Percentiles rank a stretch among this genome's conserved stretches.
Conservation (phyloP, 768 basidiomycete genomes). For the Albatrellus ellisii region DNA sequence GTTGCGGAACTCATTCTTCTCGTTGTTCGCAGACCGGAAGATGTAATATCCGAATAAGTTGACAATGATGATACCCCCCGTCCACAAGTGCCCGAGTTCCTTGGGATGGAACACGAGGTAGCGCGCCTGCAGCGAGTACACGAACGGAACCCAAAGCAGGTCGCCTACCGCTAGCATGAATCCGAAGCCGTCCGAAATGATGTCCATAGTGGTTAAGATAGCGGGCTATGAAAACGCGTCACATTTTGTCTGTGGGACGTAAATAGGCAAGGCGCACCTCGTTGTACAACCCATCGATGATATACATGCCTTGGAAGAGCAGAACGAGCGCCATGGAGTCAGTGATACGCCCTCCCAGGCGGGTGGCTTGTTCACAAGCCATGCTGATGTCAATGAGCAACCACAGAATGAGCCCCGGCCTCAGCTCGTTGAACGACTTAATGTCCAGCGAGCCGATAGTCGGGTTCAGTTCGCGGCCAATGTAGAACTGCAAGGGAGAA, state of each 20-base stretch:
- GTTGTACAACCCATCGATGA: slow-evolving; percentile 77
- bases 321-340: slow-evolving; percentile 90
- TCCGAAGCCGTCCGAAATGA: slow-evolving; percentile 94
- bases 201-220: slow-evolving; percentile 93
- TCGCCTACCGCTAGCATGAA: slow-evolving; percentile 97
- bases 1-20: slow-evolving; percentile 93
- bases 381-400: slow-evolving; percentile 80
- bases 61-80: slow-evolving; percentile 44
- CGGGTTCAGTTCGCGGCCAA: slow-evolving; percentile 92
- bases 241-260: neutral
- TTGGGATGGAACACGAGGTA: slow-evolving; percentile 86
- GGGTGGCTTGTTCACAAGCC: slow-evolving; percentile 81
- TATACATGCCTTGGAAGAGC: slow-evolving; percentile 79
- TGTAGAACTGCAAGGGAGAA: slow-evolving; percentile 52
- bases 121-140: slow-evolving; percentile 86
- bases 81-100: slow-evolving; percentile 53
- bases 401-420: slow-evolving; percentile 91
- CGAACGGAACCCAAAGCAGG: slow-evolving; percentile 88
- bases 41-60: slow-evolving; percentile 79
- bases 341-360: slow-evolving; percentile 62
- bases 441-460: slow-evolving; percentile 64
- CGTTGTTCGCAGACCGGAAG: slow-evolving; percentile 78
- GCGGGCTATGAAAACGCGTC: slow-evolving; percentile 41
- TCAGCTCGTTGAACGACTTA: slow-evolving; percentile 70
- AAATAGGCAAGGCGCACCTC: slow-evolving; percentile 40